Evolutionary conservation across 1,284 basidiomycete genomes (phyloP), one percentile per base, ranked within the genome.

Genomic region (Athelia sp.): DNA sequence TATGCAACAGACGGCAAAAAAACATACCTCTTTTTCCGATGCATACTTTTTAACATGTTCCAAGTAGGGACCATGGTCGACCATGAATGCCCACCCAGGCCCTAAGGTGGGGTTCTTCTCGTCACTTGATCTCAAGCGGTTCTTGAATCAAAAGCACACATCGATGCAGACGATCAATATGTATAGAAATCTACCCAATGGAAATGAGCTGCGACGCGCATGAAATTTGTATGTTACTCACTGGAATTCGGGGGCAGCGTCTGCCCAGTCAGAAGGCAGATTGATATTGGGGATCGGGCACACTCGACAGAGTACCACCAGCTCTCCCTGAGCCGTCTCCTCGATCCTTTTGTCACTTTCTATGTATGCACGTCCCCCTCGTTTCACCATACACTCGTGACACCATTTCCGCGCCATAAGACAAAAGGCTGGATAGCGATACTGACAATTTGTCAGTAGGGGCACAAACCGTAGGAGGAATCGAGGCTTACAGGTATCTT

Each of bases 261-360:
- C 32, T 31, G 62, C 53, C 63, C 61, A 68, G 18, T 58, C 53
- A 0, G 40, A 36, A 9, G 66, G 64, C 2, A 70, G 48, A 51
- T 72, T 72, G 24, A 58, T 55, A 1, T 56, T 61, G 0, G 61
- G 62, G 4, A 62, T 55, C 0, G 69, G 69, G 49, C 69, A 71
- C 1, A 67, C 65, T 6, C 63, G 68, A 52, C 70, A 72, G 1
- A 53, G 43, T 1, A 71, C 47, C 1, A 62, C 63, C n/a, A 60
- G 62, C 15, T 61, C 56, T 0, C 68, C 69, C n/a, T 34, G 45
- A 18, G 43, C 32, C 0, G 60, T 69, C 0, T 50, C 57, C 3
- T 24, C 23, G 1, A 62, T 48, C 26, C 26, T 29, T 13, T 29
- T 29, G 8, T 64, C 63, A 0, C 29, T 42, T 1, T 51, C 34